Conservation (phyloP, 2,329 filamentous ascomycete species). For the Emmonsia crescens region DNA sequence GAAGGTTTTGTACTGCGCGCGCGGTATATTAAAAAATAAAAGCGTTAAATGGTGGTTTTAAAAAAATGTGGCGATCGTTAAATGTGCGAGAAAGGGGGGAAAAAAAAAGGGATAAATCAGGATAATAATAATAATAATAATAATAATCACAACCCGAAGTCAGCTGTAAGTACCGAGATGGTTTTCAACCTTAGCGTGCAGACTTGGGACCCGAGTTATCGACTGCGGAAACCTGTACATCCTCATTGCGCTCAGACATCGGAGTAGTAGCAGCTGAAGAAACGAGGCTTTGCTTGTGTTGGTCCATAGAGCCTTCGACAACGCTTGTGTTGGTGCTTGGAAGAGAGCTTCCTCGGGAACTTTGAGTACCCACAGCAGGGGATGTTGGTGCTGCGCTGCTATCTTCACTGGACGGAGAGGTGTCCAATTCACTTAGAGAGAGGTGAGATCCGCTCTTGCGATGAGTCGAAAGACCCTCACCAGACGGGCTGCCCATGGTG, state of each 20-base stretch:
- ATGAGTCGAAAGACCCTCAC: constrained; percentile 14
- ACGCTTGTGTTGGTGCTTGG: constrained; percentile 54
- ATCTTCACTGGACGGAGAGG: constrained; percentile 6
- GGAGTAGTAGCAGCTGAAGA: constrained; percentile 2
- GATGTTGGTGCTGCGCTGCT: constrained; percentile 13
- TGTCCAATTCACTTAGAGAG: constrained; percentile 6
- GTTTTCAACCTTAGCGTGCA: not conserved
- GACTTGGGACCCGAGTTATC: not conserved
- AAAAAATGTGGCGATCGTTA: not conserved
- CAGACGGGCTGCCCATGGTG: not conserved
- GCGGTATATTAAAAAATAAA: not conserved
- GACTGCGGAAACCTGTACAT: not conserved
- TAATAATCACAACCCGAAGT: not conserved
- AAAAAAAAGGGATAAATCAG: not conserved
- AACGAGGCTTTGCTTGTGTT: constrained; percentile 17
- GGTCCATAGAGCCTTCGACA: constrained; percentile 33
- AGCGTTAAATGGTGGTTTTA: not conserved
- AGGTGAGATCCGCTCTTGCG: constrained; percentile 2
- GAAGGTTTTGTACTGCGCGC: not conserved
- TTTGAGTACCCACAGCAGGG: constrained; percentile 48
- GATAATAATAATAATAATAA: not conserved
- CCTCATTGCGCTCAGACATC: constrained; percentile 1
- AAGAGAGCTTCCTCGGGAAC: constrained; percentile 54
- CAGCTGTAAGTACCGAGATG: not conserved
- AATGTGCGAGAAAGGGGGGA: not conserved